phyloP scores from a whole-genome alignment of 768 basidiomycete species.

The Amyloporia xantha region DNA sequence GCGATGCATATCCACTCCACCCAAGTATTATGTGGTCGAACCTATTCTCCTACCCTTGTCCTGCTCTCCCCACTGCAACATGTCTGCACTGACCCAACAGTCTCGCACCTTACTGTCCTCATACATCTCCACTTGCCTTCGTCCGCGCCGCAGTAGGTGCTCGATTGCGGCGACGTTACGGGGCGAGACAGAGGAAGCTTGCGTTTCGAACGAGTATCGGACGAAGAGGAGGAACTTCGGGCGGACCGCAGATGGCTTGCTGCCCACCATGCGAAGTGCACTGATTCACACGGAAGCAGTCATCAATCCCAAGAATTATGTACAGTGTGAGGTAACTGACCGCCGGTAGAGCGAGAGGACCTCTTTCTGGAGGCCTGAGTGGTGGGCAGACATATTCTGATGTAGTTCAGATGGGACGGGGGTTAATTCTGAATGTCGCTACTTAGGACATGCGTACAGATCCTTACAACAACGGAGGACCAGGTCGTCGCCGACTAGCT shows the following conservation, averaged over 20 bases:
- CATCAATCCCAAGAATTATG: conserved; percentile 20
- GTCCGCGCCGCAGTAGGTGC: conserved; percentile 66
- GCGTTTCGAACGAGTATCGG: conserved; percentile 62
- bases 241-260: conserved; percentile 55
- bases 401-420: too few relatives aligned
- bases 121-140: conserved; percentile 61
- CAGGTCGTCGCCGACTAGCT: neutral
- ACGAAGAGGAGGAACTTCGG: conserved; percentile 63
- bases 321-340: too few relatives aligned
- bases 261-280: conserved; percentile 66
- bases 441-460: too few relatives aligned
- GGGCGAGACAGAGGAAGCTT: conserved; percentile 53
- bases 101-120: conserved; percentile 63
- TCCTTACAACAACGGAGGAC: too few relatives aligned
- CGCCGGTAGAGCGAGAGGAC: too few relatives aligned
- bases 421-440: too few relatives aligned
- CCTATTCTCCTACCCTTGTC: conserved; percentile 9
- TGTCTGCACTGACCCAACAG: conserved; percentile 67
- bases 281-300: conserved; percentile 29
- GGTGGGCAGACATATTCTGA: conserved; percentile 24
- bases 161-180: conserved; percentile 67
- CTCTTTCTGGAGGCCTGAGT: conserved; percentile 47
- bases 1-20: too few relatives aligned
- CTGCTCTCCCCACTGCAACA: conserved; percentile 55
- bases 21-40: neutral